These are phyloP conservation scores for Hypomyces rosellus DNA, from an alignment of 2,329 filamentous ascomycete genomes.

Conservation along the genomic window DNA sequence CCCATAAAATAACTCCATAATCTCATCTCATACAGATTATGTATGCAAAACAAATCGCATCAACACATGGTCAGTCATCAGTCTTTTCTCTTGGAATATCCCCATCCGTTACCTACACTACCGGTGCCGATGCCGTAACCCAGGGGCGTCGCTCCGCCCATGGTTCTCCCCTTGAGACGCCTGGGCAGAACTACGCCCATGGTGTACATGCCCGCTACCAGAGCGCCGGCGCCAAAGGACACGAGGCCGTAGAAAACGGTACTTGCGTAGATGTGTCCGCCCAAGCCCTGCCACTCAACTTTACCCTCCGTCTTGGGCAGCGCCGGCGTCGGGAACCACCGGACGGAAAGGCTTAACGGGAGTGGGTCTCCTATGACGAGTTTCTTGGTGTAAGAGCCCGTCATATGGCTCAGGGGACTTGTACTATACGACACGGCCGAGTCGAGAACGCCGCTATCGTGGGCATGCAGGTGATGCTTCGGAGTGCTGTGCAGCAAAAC, in stretches of 20 bases:
- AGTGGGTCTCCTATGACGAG: slow-evolving; percentile 84
- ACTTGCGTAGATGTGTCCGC: slow-evolving; percentile 57
- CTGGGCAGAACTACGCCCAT: slow-evolving; percentile 53
- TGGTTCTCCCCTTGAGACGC: slow-evolving; percentile 41
- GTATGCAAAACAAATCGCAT: neutral
- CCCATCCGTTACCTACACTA: slow-evolving; percentile 52
- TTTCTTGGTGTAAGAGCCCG: slow-evolving; percentile 48
- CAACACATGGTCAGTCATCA: too few relatives aligned
- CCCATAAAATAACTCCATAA: slow-evolving; percentile 6
- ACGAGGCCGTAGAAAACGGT: slow-evolving; percentile 57
- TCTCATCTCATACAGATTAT: slow-evolving; percentile 3
- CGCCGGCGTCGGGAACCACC: slow-evolving; percentile 76
- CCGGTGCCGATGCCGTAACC: slow-evolving; percentile 36
- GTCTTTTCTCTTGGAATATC: slow-evolving; percentile 46
- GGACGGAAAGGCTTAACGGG: slow-evolving; percentile 69
- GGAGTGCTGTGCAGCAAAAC: slow-evolving; percentile 70
- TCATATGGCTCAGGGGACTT: slow-evolving; percentile 58
- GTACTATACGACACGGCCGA: slow-evolving; percentile 84
- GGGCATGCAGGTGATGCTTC: slow-evolving; percentile 56
- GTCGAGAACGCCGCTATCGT: slow-evolving; percentile 73
- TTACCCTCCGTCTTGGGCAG: slow-evolving; percentile 62
- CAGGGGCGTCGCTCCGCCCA: slow-evolving; percentile 53
- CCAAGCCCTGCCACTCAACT: slow-evolving; percentile 60
- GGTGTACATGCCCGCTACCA: slow-evolving; percentile 53
- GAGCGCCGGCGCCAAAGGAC: slow-evolving; percentile 50